Percentiles rank a stretch among this genome's conserved stretches.
Evolutionary conservation across 148 eudicot genomes (phyloP).

Genomic region (Polygonum maritimum): DNA sequence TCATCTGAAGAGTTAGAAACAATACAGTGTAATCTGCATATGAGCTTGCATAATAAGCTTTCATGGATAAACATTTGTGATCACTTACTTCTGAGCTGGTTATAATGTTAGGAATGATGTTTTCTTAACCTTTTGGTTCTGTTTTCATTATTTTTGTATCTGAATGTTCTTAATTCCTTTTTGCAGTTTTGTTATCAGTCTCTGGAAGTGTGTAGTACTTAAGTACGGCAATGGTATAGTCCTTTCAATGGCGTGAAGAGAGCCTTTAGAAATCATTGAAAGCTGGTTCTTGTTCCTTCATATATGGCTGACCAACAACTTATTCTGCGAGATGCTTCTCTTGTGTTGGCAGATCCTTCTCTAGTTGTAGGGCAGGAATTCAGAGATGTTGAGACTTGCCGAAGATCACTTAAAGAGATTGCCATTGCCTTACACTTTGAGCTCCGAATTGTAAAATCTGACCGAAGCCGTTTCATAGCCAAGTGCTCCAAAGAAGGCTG

Average conservation of each 20-base stretch:
- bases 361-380: constrained; percentile 79
- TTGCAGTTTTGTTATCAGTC: background rate
- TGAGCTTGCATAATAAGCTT: background rate
- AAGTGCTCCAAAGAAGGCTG: constrained; percentile 91
- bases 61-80: background rate
- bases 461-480: constrained; percentile 92
- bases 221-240: background rate
- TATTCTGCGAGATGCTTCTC: constrained; percentile 23
- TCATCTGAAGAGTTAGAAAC: background rate
- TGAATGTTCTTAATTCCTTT: background rate
- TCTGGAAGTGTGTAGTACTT: background rate
- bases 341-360: constrained; percentile 36
- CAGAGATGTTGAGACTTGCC: constrained; percentile 87
- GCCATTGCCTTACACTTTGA: constrained; percentile 93
- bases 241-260: constrained; percentile 17
- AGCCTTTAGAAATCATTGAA: constrained; percentile 10
- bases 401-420: constrained; percentile 72
- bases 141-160: background rate
- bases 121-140: background rate
- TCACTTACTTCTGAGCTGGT: background rate
- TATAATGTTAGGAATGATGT: background rate
- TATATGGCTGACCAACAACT: constrained; percentile 31
- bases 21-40: background rate
- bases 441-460: constrained; percentile 88
- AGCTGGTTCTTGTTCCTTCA: constrained; percentile 7